Base-by-base conservation (phyloP, 495 filamentous ascomycete species). In the Schizothecium vesticola region DNA sequence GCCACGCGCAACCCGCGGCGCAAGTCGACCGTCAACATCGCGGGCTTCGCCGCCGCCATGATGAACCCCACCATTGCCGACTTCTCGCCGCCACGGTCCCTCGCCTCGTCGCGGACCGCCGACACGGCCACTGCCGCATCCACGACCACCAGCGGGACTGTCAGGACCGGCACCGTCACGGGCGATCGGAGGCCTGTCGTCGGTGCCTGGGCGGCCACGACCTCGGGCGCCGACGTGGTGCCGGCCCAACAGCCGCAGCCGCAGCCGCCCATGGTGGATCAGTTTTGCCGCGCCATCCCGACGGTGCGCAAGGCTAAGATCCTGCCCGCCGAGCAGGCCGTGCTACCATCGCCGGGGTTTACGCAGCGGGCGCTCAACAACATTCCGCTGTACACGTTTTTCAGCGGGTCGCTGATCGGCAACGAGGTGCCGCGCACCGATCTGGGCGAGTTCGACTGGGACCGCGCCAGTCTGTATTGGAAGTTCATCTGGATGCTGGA, bases 391-490 rank as follows among this genome's bases (percentile, higher is more conserved):
- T 73, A 91, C 63, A 85, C 81, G 66, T 90, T 89, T 86, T 89
- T 93, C 70, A 89, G 86, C 5, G 87, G 90, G 28, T 90, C 92
- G 68, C 87, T 95, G 66, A 94, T 96, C 65, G 93, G 92, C 4
- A 88, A 88, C 69, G 86, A 88, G 63, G 88, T 94, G 23, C 91
- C 91, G 55, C 84, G 91, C 56, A 87, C 82, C 36, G 92, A 93
- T n/a, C 81, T 87, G 60, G 92, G 92, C n/a, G 85, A 86, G 2
- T 93, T 96, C 68, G 92, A 97, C 71, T 90, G 86, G 78, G 85
- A 83, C 51, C 86, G 82, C 68, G 92, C 92, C 3, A 91, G 88
- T 67, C 75, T 89, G 56, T 96, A 94, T 78, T 97, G 93, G 93
- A 85, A 83, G 70, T 59, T 86, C 22, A 80, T 86, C 67, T 86